phyloP scores from a whole-genome alignment of 2,329 filamentous ascomycete species.

The Pseudocercospora fuligena region DNA sequence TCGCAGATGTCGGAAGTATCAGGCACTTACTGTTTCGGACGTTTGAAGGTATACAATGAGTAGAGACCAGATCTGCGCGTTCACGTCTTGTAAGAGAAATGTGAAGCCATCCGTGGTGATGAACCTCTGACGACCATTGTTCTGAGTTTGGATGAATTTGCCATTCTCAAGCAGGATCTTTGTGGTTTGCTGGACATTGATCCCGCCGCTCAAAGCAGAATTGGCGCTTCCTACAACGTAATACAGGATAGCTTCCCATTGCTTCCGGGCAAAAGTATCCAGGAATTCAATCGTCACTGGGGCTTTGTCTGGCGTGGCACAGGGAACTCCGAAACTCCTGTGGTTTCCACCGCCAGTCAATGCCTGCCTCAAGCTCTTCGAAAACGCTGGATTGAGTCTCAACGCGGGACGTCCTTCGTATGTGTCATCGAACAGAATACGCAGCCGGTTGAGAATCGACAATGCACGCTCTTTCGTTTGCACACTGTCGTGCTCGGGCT shows the following conservation, averaged over 20 bases:
- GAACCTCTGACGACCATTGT: conserved; percentile 46
- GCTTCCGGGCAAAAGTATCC: conserved; percentile 81
- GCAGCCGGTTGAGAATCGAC: conserved; percentile 79
- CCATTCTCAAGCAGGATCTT: conserved; percentile 83
- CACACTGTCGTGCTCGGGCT: conserved; percentile 55
- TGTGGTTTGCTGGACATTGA: conserved; percentile 68
- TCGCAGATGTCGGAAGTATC: not conserved
- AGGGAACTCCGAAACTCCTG: conserved; percentile 89
- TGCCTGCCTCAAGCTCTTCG: conserved; percentile 79
- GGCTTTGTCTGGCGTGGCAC: conserved; percentile 64
- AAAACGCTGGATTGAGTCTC: conserved; percentile 80
- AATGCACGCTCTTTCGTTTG: conserved; percentile 80
- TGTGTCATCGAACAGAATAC: conserved; percentile 75
- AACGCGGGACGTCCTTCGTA: conserved; percentile 70
- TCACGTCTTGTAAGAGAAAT: conserved; percentile 91
- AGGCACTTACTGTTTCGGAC: conserved; percentile 51
- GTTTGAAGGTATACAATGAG: conserved; percentile 91
- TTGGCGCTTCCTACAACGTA: conserved; percentile 84
- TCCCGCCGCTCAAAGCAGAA: conserved; percentile 53
- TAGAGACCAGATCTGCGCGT: conserved; percentile 95
- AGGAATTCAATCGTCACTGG: conserved; percentile 73
- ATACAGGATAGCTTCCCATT: conserved; percentile 96
- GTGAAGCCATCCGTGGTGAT: conserved; percentile 95
- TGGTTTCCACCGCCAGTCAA: conserved; percentile 80
- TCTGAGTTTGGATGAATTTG: conserved; percentile 69